Conservation (phyloP, 2,329 filamentous ascomycete genomes). For the Penicillium capsulatum region DNA sequence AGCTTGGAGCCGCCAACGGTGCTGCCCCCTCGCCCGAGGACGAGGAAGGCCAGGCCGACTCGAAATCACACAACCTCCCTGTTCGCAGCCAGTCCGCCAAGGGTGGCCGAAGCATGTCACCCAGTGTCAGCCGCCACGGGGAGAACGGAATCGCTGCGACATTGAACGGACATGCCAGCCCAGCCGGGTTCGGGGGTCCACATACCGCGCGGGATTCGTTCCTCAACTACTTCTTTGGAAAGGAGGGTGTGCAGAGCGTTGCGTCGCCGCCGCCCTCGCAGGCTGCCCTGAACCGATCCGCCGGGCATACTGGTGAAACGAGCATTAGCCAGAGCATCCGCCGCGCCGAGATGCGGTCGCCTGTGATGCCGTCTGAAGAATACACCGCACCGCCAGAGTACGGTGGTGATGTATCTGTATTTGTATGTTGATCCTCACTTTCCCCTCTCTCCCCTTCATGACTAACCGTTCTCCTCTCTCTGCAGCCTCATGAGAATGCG, state of each 20-base stretch:
- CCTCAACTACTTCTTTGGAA: conserved; percentile 97
- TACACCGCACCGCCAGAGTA: conserved; percentile 37
- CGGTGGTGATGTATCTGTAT: conserved; percentile 42
- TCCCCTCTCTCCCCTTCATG: neutral
- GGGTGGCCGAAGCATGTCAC: conserved; percentile 73
- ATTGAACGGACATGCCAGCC: conserved; percentile 63
- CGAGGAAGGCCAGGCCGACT: conserved; percentile 58
- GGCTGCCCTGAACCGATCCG: conserved; percentile 56
- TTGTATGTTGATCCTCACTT: conserved; percentile 43
- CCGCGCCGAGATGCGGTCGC: conserved; percentile 51
- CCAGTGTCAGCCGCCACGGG: conserved; percentile 58
- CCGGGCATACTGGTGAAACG: conserved; percentile 73
- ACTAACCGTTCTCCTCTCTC: conserved; percentile 4
- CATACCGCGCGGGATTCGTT: conserved; percentile 80
- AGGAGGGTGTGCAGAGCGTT: conserved; percentile 61
- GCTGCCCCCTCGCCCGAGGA: conserved; percentile 58
- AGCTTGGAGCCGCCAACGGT: conserved; percentile 73
- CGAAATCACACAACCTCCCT: conserved; percentile 51
- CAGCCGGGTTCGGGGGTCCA: conserved; percentile 57
- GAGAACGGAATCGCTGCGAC: conserved; percentile 66
- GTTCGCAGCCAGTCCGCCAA: conserved; percentile 60
- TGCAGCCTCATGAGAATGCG: conserved; percentile 45
- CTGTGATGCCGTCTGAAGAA: conserved; percentile 45
- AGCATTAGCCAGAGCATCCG: conserved; percentile 81
- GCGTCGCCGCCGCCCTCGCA: conserved; percentile 41